phyloP scores from a whole-genome alignment of 441 rosid species.

The Erodium trifolium region DNA sequence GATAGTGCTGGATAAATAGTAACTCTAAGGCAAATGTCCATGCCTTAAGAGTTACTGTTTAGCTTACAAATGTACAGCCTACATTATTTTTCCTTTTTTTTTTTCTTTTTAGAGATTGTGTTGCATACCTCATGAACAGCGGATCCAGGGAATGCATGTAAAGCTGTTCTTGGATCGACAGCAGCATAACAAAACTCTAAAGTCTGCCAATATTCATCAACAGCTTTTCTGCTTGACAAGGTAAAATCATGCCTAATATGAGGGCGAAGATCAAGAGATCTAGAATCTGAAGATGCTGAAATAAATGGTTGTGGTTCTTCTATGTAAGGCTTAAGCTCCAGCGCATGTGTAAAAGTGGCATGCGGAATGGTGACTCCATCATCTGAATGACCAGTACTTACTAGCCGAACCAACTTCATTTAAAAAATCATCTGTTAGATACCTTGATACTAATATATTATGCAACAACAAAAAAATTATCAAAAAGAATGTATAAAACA shows the following conservation, averaged over 20 bases:
- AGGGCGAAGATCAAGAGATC: conserved; percentile 78
- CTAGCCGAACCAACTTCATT: conserved; percentile 67
- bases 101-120: conserved; percentile 9
- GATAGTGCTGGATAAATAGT: background rate
- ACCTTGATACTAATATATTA: background rate
- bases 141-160: conserved; percentile 91
- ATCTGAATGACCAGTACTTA: conserved; percentile 43
- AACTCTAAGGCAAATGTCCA: conserved; percentile 5
- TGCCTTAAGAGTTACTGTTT: background rate
- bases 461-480: background rate
- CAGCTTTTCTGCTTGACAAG: conserved; percentile 66
- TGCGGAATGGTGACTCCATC: conserved; percentile 39
- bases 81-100: background rate
- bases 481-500: background rate
- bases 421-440: conserved; percentile 1
- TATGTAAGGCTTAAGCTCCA: conserved; percentile 88
- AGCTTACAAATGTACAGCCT: background rate
- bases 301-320: conserved; percentile 70
- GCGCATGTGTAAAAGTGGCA: conserved; percentile 60
- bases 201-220: conserved; percentile 90
- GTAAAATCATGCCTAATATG: conserved; percentile 86
- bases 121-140: conserved; percentile 75
- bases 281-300: conserved; percentile 38
- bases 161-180: conserved; percentile 75
- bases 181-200: conserved; percentile 95